Evolutionary conservation across 345 rosid genomes (phyloP), one percentile per base, ranked within the genome.

Genomic region (Linum tenue): DNA sequence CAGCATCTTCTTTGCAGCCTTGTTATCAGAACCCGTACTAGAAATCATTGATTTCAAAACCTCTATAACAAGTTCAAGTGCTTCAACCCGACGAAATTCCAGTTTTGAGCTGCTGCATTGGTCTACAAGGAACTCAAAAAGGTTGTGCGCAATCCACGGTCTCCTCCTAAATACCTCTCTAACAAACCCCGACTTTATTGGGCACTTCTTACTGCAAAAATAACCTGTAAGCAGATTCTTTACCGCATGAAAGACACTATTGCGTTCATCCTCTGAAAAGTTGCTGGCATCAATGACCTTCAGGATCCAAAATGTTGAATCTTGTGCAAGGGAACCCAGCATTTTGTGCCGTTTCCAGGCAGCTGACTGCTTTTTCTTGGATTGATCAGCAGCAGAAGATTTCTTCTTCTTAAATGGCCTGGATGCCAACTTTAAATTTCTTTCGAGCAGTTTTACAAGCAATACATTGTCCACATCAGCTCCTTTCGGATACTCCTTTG

Each of bases 381-480:
- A 80, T 64, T 81, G 78, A 59, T 70, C 79, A 67, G 68, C 71
- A 15, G 78, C 81, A 44, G 88, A 22, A 22, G 31, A 78, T 76
- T 85, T 83, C 80, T 87, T 94, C 70, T 80, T 85, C 81, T 91
- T 94, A 75, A 94, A 91, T 39, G 96, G 90, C 78, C 80, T 94
- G 50, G 96, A 88, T 41, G 91, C 97, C 79, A 86, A 79, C 74
- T 87, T 90, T 37, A 91, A 67, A 76, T 81, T 87, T 81, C 74
- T 87, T 77, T 88, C 92, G 79, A 94, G 66, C 67, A 91, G 75
- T 39, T 92, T 67, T 66, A 76, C 84, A 35, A 94, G 89, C 5
- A 73, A 67, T 35, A 92, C 62, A 5, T 84, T 69, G 59, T 80
- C 77, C 55, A 84, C 65, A 10, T 79, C 66, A 62, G 83, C 96